Percentiles rank a stretch among this genome's conserved stretches.
These are phyloP conservation scores for Picochlorum sp. DNA, from an alignment of 139 green algal species.

Conservation along the genomic window DNA sequence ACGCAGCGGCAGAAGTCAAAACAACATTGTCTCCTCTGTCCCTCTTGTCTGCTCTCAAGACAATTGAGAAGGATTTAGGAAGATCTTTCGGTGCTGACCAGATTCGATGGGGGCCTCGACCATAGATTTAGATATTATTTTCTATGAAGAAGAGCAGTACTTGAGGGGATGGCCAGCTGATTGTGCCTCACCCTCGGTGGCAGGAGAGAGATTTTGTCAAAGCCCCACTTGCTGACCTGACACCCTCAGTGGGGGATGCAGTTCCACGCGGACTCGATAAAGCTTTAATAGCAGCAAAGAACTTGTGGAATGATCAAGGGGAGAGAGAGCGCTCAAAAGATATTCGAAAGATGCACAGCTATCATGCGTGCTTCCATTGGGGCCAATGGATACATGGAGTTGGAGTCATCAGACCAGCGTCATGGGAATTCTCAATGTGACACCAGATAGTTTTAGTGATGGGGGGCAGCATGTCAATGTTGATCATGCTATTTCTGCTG, in stretches of 20 bases:
- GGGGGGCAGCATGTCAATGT: slow-evolving; percentile 42
- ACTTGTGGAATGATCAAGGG: slow-evolving; percentile 37
- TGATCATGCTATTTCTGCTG: slow-evolving; percentile 42
- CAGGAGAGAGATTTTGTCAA: slow-evolving; percentile 81
- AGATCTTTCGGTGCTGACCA: slow-evolving; percentile 34
- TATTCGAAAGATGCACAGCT: slow-evolving; percentile 24
- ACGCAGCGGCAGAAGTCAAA: slow-evolving; percentile 60
- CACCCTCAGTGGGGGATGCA: not conserved
- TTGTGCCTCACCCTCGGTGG: slow-evolving; percentile 74
- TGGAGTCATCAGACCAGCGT: slow-evolving; percentile 39
- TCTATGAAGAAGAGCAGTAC: slow-evolving; percentile 52
- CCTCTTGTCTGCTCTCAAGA: slow-evolving; percentile 62
- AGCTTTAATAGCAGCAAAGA: slow-evolving; percentile 4
- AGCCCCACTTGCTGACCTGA: slow-evolving; percentile 68
- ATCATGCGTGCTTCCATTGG: slow-evolving; percentile 43
- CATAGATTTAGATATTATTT: slow-evolving; percentile 96
- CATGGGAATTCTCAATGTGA: slow-evolving; percentile 97
- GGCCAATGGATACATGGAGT: slow-evolving; percentile 21
- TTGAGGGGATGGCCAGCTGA: slow-evolving; percentile 37
- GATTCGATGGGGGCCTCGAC: slow-evolving; percentile 68
- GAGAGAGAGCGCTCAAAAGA: slow-evolving; percentile 26
- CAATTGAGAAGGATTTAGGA: slow-evolving; percentile 60
- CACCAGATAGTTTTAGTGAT: slow-evolving; percentile 94
- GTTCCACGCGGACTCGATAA: not conserved
- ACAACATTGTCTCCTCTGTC: slow-evolving; percentile 50